Evolutionary conservation across 129 eudicot species (phyloP), one percentile per base, ranked within the genome.

Genomic region (Oenanthe sinensis): DNA sequence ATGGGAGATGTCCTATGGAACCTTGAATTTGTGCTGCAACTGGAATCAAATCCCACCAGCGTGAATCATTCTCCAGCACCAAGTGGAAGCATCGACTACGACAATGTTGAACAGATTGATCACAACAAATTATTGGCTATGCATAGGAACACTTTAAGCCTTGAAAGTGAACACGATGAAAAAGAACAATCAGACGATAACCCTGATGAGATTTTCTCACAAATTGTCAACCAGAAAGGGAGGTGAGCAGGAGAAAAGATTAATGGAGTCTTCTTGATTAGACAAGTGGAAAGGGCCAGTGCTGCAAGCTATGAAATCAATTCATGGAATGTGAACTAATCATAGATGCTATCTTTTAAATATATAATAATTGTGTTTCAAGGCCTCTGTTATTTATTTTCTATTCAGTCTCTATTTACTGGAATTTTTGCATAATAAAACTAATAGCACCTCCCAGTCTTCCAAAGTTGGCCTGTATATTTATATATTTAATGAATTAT

Each of bases 1-100:
- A 89, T 91, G 97, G 97, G 97, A 6, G 97, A 91, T 48, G 89
- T 89, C 20, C 77, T 91, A 44, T 91, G 97, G 97, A 91, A 85
- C 49, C 83, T 91, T 30, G 97, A 89, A 63, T 91, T 49, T 17
- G 82, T 83, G 8, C 87, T 84, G 62, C 88, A 88, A 54, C 20
- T 84, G 36, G 90, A 89, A 52, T 83, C 80, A 10, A 80, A 75
- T 30, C 43, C 60, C n/a, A 76, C 79, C 2, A 73, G 81, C 1
- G 85, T 78, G 20, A 81, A 69, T 43, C 77, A 33, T 1, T 78
- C 46, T 40, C 65, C 76, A 30, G 40, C 76, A 49, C 71, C 40
- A 37, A 55, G 79, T 77, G 79, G 79, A 77, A 20, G 72, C 80
- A 10, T 60, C 22, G 83, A 81, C 33, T 14, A 33, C 17, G 87